Base-by-base conservation (phyloP, 2,329 filamentous ascomycete genomes). In the Mariannaea sp. region DNA sequence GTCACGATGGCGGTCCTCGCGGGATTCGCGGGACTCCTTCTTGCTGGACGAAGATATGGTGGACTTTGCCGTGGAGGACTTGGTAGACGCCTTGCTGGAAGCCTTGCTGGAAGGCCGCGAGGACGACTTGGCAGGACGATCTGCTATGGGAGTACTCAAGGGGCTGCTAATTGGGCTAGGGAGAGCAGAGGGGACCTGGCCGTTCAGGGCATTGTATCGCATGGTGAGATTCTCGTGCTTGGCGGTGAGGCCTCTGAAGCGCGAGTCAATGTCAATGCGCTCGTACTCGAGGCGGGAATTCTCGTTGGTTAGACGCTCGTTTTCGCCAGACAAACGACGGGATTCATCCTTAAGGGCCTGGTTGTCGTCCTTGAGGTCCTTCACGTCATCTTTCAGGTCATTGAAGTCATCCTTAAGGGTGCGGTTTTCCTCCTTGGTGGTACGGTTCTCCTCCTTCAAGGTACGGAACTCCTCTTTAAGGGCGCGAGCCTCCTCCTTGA, bases 21-120 rank as follows among this genome's bases (percentile, higher is more conserved):
- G 53, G 14, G 62, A 56, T 39, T 67, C 65, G 13, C 49, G 53
- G 14, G 62, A 56, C 43, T 70, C 65, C 38, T 68, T 62, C 55
- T 68, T 67, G 54, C 58, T 60, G 14, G 61, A 59, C 9, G 58
- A 38, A 26, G 62, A 63, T 40, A 58, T 49, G 14, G 48, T 39
- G 10, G 52, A 50, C 46, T 49, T 44, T 10, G 48, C 44, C n/a
- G 33, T 4, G n/a, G 55, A 55, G 4, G 53, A 49, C 44, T 66
- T 66, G 60, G 55, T 59, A 9, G 62, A 64, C 14, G 62, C 68
- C 61, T 69, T 70, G 56, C 68, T 68, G 16, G 64, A 66, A 41
- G 59, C 62, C 55, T 65, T 65, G 60, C 64, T 66, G n/a, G 64
- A 58, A 49, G 64, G 58, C 4, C 64, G 64, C 57, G 69, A 58